Evolutionary conservation across 495 filamentous ascomycete genomes (phyloP), one percentile per base, ranked within the genome.

Genomic region (Venustampulla echinocandica): DNA sequence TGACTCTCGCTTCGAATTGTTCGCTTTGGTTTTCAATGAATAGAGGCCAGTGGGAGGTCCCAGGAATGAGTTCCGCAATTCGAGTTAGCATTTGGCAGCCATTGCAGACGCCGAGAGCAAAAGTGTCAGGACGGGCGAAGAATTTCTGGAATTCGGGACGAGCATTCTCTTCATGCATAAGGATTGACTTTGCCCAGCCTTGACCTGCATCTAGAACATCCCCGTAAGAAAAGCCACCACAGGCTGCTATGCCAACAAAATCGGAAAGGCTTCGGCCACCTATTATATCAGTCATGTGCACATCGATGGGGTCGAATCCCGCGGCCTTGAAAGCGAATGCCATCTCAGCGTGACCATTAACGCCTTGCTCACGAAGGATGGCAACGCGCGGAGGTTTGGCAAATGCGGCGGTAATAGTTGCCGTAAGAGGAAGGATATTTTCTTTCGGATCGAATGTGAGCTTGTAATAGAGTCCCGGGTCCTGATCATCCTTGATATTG

Each of bases 231-330:
- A 98, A 98, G 45, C 92, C 93, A 53, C 92, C 93, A 55, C 90
- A 95, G 49, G 89, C 90, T 21, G 90, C 92, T 15, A 97, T 76
- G 53, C 92, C 92, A 37, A 80, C 79, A 54, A 93, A 96, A 54
- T 76, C 79, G 47, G 80, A 70, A 13, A 98, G 80, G 1, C 86
- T 88, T 20, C 79, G 77, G 19, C 81, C 83, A 13, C 74, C 74
- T 55, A 95, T 80, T 54, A 98, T 80, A 57, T 97, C 90, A 2
- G 84, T 90, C 90, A 98, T 97, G 73, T 96, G 92, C 2, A 98
- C 85, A 59, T 98, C 92, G 25, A 96, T 73, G 4, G 88, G 79
- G 20, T 87, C 77, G 67, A 98, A 97, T 27, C 90, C 90, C 44
- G 90, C 92, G 17, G 77, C 79, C 58, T 83, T 79, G 76, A 98